Evolutionary conservation across 164 flowering plant genomes (phyloP), one percentile per base, ranked within the genome.

Genomic region (Hamamelis virginiana): DNA sequence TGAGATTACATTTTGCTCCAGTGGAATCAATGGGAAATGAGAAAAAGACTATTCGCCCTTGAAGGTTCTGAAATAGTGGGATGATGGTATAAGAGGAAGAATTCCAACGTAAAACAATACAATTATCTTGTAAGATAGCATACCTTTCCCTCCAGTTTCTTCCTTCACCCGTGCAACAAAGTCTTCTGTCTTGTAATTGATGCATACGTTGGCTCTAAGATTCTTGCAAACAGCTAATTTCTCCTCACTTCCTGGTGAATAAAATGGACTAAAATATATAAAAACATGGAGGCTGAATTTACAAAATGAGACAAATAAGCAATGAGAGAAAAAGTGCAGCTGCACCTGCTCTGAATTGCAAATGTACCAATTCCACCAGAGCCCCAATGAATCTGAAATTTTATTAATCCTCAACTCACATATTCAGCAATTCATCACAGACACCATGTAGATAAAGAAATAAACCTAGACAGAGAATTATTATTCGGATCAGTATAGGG

Each of bases 341-440:
- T 66, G 64, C 27, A 91, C 98, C 97, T 87, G 96, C 97, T 28
- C 83, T 94, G 97, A 80, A 94, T 85, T 0, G 96, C 97, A 83
- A 94, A 94, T 19, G 94, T 92, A 38, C 98, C 97, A 63, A 94
- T 94, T 67, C 98, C 97, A 73, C 98, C 91, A 48, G 98, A 92
- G 33, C 97, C 98, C 26, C 96, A 97, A 77, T 95, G 97, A 77
- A 91, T 70, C 98, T 89, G 83, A 72, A 76, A 76, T 50, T 55
- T 33, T 4, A 33, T 16, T 43, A 68, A 23, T 59, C 27, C 59
- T 67, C 66, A 55, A 33, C 16, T 55, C 11, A 41, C 26, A 53
- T 38, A 56, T 28, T 44, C 19, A 72, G 13, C n/a, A 26, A 62
- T 25, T 15, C 18, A 44, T 67, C 16, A 57, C n/a, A n/a, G n/a